phyloP scores from a whole-genome alignment of 441 rosid genomes.

The Pelargonium citronellum region DNA sequence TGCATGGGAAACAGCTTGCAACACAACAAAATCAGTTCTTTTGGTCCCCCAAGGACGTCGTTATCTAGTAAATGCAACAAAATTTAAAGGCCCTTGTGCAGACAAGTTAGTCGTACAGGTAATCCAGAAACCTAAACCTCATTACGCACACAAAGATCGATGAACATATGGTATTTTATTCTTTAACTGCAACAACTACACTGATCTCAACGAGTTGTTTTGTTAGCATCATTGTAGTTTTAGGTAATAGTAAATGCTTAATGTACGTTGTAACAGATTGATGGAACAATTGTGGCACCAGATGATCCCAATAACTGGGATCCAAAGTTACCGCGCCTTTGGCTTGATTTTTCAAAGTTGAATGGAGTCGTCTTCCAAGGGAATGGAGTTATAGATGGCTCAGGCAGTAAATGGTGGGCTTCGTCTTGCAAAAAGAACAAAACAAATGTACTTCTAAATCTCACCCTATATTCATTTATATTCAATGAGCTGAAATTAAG shows the following conservation, averaged over 20 bases:
- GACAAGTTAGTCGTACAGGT: slow-evolving; percentile 73
- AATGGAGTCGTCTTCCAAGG: slow-evolving; percentile 72
- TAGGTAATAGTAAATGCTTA: too few species aligned
- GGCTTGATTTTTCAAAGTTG: slow-evolving; percentile 71
- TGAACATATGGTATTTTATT: too few species aligned
- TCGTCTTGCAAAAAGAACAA: slow-evolving; percentile 94
- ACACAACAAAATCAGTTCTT: slow-evolving; percentile 56
- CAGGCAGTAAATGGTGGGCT: slow-evolving; percentile 98
- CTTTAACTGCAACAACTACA: too few species aligned
- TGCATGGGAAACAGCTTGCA: slow-evolving; percentile 73
- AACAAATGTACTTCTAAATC: slow-evolving; percentile 47
- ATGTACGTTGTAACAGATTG: slow-evolving; percentile 44
- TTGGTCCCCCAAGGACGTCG: slow-evolving; percentile 63
- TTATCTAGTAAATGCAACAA: slow-evolving; percentile 74
- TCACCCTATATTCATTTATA: background rate
- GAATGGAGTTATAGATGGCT: slow-evolving; percentile 84
- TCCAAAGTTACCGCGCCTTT: slow-evolving; percentile 47
- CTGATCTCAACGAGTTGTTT: background rate
- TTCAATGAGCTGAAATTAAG: too few species aligned
- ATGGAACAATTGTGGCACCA: slow-evolving; percentile 84
- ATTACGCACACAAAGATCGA: background rate
- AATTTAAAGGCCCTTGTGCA: slow-evolving; percentile 80
- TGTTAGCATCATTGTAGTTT: background rate
- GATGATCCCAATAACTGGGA: slow-evolving; percentile 77
- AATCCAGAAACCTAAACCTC: background rate